Evolutionary conservation across 1,284 basidiomycete genomes (phyloP).

Genomic region (Somion occarium): DNA sequence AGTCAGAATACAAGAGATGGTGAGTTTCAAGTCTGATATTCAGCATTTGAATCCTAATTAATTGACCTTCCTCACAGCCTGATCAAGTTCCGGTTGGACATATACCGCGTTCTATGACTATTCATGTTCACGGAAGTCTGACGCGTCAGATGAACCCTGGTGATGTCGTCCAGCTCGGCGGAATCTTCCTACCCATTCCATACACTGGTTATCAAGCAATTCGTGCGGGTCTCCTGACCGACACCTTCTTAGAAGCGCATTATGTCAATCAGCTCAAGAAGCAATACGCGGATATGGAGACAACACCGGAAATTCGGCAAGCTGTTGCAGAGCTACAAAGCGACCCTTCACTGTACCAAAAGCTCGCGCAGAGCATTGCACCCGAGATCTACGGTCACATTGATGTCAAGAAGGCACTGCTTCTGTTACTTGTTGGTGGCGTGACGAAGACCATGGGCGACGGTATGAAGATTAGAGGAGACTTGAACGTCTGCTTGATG

Average conservation of each 20-base stretch:
- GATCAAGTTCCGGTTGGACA: conserved; percentile 99
- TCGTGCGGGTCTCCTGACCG: conserved; percentile 92
- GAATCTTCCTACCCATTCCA: conserved; percentile 86
- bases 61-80: conserved; percentile 48
- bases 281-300: conserved; percentile 93
- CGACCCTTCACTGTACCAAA: conserved; percentile 82
- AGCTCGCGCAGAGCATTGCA: conserved; percentile 85
- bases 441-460: conserved; percentile 94
- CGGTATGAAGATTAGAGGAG: conserved; percentile 98
- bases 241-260: conserved; percentile 95
- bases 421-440: conserved; percentile 92
- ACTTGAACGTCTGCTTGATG: conserved; percentile 98
- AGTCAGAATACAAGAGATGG: conserved; percentile 99
- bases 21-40: conserved; percentile 32
- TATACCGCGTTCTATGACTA: conserved; percentile 96
- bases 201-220: conserved; percentile 87
- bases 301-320: conserved; percentile 80
- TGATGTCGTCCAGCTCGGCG: conserved; percentile 90
- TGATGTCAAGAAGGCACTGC: conserved; percentile 97
- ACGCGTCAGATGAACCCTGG: conserved; percentile 94
- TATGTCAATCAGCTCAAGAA: conserved; percentile 95
- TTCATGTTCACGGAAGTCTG: conserved; percentile 89
- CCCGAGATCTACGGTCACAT: conserved; percentile 99
- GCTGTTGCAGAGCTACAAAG: conserved; percentile 68
- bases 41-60: not conserved